A percentile compares a stretch with the other conserved stretches of the same genome.
These are phyloP conservation scores for Fusarium coffeatum DNA, from an alignment of 2,329 filamentous ascomycete genomes.

Conservation along the genomic window DNA sequence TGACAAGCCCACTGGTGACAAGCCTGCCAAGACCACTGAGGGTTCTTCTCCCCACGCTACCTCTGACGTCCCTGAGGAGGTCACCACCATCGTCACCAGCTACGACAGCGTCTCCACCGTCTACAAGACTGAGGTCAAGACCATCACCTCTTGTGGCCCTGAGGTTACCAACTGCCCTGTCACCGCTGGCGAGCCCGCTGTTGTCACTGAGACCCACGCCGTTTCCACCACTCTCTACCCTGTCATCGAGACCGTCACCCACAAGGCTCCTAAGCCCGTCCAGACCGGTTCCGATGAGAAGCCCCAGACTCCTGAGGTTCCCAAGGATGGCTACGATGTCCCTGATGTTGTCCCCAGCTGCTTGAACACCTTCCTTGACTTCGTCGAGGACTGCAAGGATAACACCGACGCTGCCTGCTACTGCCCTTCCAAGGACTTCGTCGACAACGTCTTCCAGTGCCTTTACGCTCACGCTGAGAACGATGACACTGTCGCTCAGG, in stretches of 20 bases:
- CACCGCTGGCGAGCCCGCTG: slow-evolving; percentile 40
- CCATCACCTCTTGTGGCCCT: slow-evolving; percentile 43
- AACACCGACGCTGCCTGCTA: slow-evolving; percentile 88
- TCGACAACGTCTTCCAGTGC: slow-evolving; percentile 83
- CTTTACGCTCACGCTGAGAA: slow-evolving; percentile 79
- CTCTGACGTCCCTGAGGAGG: slow-evolving; percentile 40
- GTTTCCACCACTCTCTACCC: slow-evolving; percentile 43
- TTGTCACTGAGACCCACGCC: slow-evolving; percentile 44
- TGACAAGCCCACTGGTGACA: slow-evolving; percentile 29
- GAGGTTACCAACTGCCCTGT: slow-evolving; percentile 62
- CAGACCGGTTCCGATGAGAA: slow-evolving; percentile 41
- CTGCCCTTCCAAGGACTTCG: slow-evolving; percentile 83
- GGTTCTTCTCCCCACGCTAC: slow-evolving; percentile 39
- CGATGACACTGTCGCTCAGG: slow-evolving; percentile 73
- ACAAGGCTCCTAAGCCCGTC: slow-evolving; percentile 30
- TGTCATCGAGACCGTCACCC: slow-evolving; percentile 41
- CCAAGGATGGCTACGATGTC: slow-evolving; percentile 45
- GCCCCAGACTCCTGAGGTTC: slow-evolving; percentile 49
- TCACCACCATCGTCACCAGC: slow-evolving; percentile 34
- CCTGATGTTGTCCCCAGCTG: slow-evolving; percentile 85
- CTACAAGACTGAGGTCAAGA: slow-evolving; percentile 36
- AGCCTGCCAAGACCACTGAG: slow-evolving; percentile 32
- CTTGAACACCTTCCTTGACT: slow-evolving; percentile 88
- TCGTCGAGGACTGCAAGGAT: slow-evolving; percentile 75
- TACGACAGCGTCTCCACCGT: slow-evolving; percentile 28